Evolutionary conservation across 495 filamentous ascomycete species (phyloP).

Genomic region (Pyrenula massariospora): DNA sequence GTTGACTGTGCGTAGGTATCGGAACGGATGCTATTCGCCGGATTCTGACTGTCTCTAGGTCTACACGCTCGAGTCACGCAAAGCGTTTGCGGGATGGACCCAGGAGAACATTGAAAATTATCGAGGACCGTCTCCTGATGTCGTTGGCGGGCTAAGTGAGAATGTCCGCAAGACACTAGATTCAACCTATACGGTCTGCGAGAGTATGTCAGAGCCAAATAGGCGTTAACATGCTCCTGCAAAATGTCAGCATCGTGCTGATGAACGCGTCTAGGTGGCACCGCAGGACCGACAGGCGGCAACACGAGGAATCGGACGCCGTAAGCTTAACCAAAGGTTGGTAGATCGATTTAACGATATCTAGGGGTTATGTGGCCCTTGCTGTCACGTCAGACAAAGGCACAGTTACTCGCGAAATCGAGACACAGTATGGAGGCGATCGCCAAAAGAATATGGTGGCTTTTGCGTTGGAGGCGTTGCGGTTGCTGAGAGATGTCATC

Average conservation of each 20-base stretch:
- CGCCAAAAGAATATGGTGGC: slow-evolving; percentile 48
- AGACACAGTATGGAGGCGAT: slow-evolving; percentile 38
- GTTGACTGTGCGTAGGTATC: slow-evolving; percentile 28
- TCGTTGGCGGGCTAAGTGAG: slow-evolving; percentile 41
- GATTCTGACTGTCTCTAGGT: slow-evolving; percentile 17
- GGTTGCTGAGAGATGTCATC: slow-evolving; percentile 43
- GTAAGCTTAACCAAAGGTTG: slow-evolving; percentile 19
- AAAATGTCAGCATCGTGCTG: not conserved
- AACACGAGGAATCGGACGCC: slow-evolving; percentile 42
- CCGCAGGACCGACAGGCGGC: slow-evolving; percentile 49
- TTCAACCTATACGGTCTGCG: slow-evolving; percentile 43
- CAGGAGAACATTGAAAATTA: slow-evolving; percentile 34
- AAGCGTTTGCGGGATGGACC: slow-evolving; percentile 51
- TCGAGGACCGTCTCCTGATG: slow-evolving; percentile 42
- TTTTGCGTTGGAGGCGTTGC: slow-evolving; percentile 46
- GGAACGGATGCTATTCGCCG: not conserved
- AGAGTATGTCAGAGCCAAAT: slow-evolving; percentile 18
- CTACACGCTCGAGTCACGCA: slow-evolving; percentile 49
- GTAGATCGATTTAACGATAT: slow-evolving; percentile 2
- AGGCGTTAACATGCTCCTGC: not conserved
- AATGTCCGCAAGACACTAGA: slow-evolving; percentile 38
- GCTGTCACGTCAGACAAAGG: slow-evolving; percentile 39
- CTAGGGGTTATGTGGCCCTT: slow-evolving; percentile 46
- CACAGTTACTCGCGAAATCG: slow-evolving; percentile 35
- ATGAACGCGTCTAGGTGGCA: slow-evolving; percentile 23